Evolutionary conservation across 2,329 filamentous ascomycete species (phyloP).

Genomic region (Colletotrichum sp.): DNA sequence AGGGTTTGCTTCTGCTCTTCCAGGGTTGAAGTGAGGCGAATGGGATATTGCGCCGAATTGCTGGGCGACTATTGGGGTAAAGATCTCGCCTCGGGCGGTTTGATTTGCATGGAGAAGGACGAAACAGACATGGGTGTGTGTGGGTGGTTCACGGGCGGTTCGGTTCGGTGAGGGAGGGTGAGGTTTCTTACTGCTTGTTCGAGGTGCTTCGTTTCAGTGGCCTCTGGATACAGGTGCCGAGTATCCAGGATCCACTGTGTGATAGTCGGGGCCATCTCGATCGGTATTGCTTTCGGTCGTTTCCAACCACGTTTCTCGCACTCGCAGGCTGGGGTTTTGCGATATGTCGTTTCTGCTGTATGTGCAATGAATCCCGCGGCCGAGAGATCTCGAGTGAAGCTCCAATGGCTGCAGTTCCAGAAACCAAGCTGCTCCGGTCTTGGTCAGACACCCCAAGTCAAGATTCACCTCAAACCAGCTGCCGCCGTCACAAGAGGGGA

Average conservation of each 20-base stretch:
- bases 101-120: neutral
- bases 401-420: neutral
- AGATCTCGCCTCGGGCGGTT: neutral
- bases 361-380: neutral
- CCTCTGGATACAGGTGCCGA: slow-evolving; percentile 60
- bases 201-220: slow-evolving; percentile 52
- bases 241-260: slow-evolving; percentile 70
- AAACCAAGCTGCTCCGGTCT: neutral
- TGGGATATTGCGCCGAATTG: neutral
- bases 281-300: neutral
- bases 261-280: slow-evolving; percentile 38
- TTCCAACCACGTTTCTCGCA: neutral
- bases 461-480: neutral
- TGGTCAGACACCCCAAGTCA: neutral
- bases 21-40: neutral
- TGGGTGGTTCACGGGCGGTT: neutral
- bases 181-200: slow-evolving; percentile 46
- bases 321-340: neutral
- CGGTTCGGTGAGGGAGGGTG: neutral
- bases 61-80: neutral
- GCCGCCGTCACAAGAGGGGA: neutral
- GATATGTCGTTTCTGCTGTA: neutral
- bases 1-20: neutral
- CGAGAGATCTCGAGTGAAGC: neutral
- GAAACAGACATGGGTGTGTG: neutral